A percentile compares a stretch with the other conserved stretches of the same genome.
These are phyloP conservation scores for Olyra latifolia DNA, from an alignment of 176 grass and related monocot species.

Conservation along the genomic window DNA sequence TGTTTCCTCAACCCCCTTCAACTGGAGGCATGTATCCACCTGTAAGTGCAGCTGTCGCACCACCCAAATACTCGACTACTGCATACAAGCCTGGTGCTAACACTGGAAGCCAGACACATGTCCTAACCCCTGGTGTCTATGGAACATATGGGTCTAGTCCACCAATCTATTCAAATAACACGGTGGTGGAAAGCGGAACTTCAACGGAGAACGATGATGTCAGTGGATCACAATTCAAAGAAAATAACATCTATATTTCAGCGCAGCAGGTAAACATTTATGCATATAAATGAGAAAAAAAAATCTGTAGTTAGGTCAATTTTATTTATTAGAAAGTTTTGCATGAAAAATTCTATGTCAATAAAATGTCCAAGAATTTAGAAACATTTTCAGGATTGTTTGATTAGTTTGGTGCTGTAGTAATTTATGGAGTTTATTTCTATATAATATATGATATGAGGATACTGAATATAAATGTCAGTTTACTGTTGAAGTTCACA, in stretches of 20 bases:
- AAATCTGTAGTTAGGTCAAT: not conserved
- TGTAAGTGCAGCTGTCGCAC: conserved; percentile 48
- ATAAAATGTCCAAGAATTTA: not conserved
- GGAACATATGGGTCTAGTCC: conserved; percentile 63
- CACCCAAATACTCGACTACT: conserved; percentile 55
- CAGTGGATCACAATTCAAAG: conserved; percentile 65
- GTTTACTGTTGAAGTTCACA: not conserved
- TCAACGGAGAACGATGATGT: conserved; percentile 63
- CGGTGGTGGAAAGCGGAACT: conserved; percentile 47
- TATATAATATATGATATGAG: not conserved
- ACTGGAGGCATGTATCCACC: conserved; percentile 64
- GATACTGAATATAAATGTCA: not conserved
- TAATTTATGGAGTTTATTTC: conserved; percentile 1
- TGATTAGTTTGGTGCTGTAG: conserved; percentile 9
- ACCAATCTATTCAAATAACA: conserved; percentile 55
- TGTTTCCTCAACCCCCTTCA: conserved; percentile 72
- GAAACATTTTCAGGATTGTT: not conserved
- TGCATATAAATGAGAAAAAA: not conserved
- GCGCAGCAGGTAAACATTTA: conserved; percentile 59
- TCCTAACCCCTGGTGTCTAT: conserved; percentile 59
- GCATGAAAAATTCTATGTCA: not conserved
- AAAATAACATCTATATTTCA: conserved; percentile 79
- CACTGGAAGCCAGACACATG: conserved; percentile 57
- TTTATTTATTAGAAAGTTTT: not conserved
- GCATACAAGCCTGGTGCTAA: conserved; percentile 80